Base-by-base conservation (phyloP, 2,329 filamentous ascomycete species). In the Paramyrothecium roridum region DNA sequence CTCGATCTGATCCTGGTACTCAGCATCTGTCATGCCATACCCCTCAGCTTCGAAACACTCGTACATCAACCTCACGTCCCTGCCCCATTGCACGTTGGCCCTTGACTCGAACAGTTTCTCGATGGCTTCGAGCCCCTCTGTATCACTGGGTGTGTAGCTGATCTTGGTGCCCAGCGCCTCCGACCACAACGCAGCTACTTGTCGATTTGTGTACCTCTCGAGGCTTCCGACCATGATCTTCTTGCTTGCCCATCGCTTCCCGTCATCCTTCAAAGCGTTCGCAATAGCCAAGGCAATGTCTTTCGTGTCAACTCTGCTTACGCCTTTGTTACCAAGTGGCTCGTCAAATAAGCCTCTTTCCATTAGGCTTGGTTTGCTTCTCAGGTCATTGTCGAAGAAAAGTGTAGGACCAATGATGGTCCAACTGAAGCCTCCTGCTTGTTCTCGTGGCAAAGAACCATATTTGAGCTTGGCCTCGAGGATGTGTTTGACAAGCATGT, bases 181-280 rank as follows among this genome's bases (percentile, higher is more conserved):
- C 10, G 56, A 54, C 57, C 57, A 59, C 13, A 59, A 45, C 47
- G 37, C 54, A 23, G 53, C 56, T n/a, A 52, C 50, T 3, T 50
- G 45, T 16, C 12, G 17, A 20, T 45, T 54, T 2, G 57, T 54
- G 13, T 59, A 57, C 23, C 17, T 56, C 23, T 57, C 13, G 45
- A 56, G 40, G 26, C 57, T 56, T 30, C 57, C 57, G 37, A 57
- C 34, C 56, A 59, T 59, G 40, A 59, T 19, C 54, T 59, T 59
- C 48, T 57, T 54, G n/a, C 56, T 45, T 7, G 43, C 51, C 57
- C 57, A 59, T 19, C 33, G 23, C n/a, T 49, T 46, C 8, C 57
- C 53, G 17, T 54, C 49, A 13, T 59, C 57, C 19, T 59, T n/a
- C 8, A 59, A 23, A 2, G 53, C 56, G 8, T 59, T 59, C 11